These are phyloP conservation scores for Dipteronia dyeriana DNA, from an alignment of 345 rosid genomes.

Conservation along the genomic window DNA sequence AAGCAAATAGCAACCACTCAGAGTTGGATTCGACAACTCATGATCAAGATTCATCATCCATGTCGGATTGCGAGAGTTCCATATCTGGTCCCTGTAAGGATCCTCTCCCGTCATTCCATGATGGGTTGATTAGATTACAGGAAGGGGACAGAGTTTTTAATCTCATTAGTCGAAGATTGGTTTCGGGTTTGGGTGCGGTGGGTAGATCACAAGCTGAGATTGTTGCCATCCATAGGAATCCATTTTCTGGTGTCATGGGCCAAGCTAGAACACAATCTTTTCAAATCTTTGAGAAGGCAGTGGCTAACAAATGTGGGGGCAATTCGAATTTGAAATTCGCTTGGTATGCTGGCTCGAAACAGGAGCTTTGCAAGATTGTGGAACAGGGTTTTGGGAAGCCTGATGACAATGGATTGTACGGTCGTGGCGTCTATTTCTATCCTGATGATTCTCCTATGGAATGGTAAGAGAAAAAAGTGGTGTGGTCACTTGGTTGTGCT, in stretches of 20 bases:
- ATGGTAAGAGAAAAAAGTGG: slow-evolving; percentile 38
- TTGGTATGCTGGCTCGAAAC: slow-evolving; percentile 59
- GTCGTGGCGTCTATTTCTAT: slow-evolving; percentile 61
- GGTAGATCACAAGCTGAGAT: slow-evolving; percentile 37
- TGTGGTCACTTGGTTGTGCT: background rate
- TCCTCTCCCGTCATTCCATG: slow-evolving; percentile 4
- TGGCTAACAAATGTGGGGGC: slow-evolving; percentile 50
- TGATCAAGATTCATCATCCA: slow-evolving; percentile 30
- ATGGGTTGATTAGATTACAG: slow-evolving; percentile 38
- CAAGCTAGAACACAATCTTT: slow-evolving; percentile 61
- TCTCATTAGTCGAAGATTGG: slow-evolving; percentile 42
- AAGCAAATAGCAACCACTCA: slow-evolving; percentile 1
- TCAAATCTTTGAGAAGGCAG: slow-evolving; percentile 50
- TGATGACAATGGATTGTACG: slow-evolving; percentile 44
- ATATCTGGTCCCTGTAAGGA: slow-evolving; percentile 26
- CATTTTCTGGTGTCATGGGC: slow-evolving; percentile 31
- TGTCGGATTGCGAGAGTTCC: slow-evolving; percentile 63
- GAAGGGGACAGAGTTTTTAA: slow-evolving; percentile 55
- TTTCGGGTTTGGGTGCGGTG: slow-evolving; percentile 40
- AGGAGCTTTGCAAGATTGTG: slow-evolving; percentile 45
- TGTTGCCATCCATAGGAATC: slow-evolving; percentile 48
- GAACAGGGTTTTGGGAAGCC: slow-evolving; percentile 61
- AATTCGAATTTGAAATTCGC: slow-evolving; percentile 58
- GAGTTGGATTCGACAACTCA: slow-evolving; percentile 23
- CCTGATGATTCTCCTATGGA: slow-evolving; percentile 63